Evolutionary conservation across 2,329 filamentous ascomycete genomes (phyloP).

Genomic region (Epichloe sp.): DNA sequence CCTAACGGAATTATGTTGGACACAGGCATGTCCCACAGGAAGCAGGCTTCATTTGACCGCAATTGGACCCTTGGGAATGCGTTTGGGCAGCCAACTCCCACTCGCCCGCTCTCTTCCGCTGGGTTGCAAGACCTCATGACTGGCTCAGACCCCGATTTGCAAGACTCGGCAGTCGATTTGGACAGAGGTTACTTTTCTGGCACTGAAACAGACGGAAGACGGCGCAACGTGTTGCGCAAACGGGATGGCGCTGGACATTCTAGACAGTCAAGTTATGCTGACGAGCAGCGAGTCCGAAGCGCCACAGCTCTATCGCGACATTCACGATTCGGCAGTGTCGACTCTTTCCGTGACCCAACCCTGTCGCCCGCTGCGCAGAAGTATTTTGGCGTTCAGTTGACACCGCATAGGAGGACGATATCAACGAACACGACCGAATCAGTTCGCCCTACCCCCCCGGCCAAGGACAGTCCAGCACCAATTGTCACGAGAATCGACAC

Average conservation of each 20-base stretch:
- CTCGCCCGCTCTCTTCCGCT: slow-evolving; percentile 38
- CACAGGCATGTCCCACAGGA: slow-evolving; percentile 37
- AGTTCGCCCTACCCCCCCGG: slow-evolving; percentile 35
- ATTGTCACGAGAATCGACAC: slow-evolving; percentile 48
- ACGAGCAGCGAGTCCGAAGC: slow-evolving; percentile 57
- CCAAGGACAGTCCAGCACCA: slow-evolving; percentile 39
- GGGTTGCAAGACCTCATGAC: slow-evolving; percentile 32
- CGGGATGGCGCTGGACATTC: slow-evolving; percentile 52
- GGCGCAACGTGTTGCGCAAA: slow-evolving; percentile 71
- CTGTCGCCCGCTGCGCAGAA: slow-evolving; percentile 54
- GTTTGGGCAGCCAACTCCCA: slow-evolving; percentile 22
- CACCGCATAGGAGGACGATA: slow-evolving; percentile 45
- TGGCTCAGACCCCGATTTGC: slow-evolving; percentile 24
- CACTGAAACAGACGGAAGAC: slow-evolving; percentile 64
- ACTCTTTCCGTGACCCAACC: slow-evolving; percentile 52
- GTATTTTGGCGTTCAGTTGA: slow-evolving; percentile 46
- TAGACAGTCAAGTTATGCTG: slow-evolving; percentile 62
- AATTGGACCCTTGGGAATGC: slow-evolving; percentile 54
- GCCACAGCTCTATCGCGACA: slow-evolving; percentile 56
- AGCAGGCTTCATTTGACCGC: slow-evolving; percentile 55
- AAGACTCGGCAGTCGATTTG: slow-evolving; percentile 45
- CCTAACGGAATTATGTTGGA: slow-evolving; percentile 30
- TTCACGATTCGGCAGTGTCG: slow-evolving; percentile 66
- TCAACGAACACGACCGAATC: slow-evolving; percentile 46
- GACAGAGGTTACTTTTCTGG: slow-evolving; percentile 93